Percentiles rank a stretch among this genome's conserved stretches.
Evolutionary conservation across 805 yeast genomes (phyloP).

Genomic region (Candida nanaspora): DNA sequence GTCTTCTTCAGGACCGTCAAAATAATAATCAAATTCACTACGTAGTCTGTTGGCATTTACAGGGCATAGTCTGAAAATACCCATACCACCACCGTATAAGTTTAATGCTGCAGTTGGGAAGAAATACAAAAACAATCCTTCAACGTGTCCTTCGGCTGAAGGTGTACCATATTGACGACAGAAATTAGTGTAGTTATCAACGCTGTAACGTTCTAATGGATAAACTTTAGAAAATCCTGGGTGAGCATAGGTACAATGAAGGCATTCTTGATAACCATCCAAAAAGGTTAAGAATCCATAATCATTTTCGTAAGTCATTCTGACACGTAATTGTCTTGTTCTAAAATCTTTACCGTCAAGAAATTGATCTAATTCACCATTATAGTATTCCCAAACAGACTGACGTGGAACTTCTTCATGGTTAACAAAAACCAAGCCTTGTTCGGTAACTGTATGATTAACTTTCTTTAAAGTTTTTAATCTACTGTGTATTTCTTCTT

Average conservation of each 20-base stretch:
- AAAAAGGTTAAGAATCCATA: conserved; percentile 18
- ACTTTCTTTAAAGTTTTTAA: conserved; percentile 13
- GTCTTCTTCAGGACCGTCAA: conserved; percentile 20
- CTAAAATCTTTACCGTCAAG: conserved; percentile 14
- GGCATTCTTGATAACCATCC: conserved; percentile 23
- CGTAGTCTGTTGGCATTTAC: conserved; percentile 18
- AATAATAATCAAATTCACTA: conserved; percentile 25
- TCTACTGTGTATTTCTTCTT: conserved; percentile 6
- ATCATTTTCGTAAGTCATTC: conserved; percentile 18
- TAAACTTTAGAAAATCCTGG: conserved; percentile 20
- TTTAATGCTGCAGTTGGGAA: conserved; percentile 23
- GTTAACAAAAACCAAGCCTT: conserved; percentile 19
- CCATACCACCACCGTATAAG: conserved; percentile 23
- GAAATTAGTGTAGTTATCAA: conserved; percentile 19
- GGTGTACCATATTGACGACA: conserved; percentile 21
- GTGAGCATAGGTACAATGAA: conserved; percentile 22
- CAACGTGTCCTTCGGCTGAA: conserved; percentile 6
- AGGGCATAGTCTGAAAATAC: conserved; percentile 23
- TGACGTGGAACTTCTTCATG: conserved; percentile 15
- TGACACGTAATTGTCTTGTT: conserved; percentile 11
- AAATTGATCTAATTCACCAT: conserved; percentile 14
- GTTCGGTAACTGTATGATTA: conserved; percentile 14
- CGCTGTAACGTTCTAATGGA: conserved; percentile 21
- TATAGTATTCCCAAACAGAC: conserved; percentile 13
- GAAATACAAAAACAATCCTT: conserved; percentile 20